Base-by-base conservation (phyloP, 768 basidiomycete genomes). In the Pisolithus sp. region DNA sequence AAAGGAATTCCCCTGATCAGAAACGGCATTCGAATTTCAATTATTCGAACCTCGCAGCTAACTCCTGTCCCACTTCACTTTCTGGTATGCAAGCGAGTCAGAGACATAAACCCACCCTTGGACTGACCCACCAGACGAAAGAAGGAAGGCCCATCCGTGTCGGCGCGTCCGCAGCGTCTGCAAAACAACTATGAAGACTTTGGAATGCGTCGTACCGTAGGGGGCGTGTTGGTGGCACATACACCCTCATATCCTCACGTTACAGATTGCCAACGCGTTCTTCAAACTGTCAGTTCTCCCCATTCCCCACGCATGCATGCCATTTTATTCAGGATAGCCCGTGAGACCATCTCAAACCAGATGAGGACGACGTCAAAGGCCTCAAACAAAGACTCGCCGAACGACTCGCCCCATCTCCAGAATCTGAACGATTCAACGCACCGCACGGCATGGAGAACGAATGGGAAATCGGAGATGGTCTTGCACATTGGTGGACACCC, bases 401-500 rank as follows among this genome's bases (percentile, higher is more conserved):
- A 20, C 86, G 93, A 7, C 83, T 99, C 7, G 91, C 89, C 0
- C 89, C 92, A 0, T 83, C 86, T 0, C 72, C 76, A 10, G 81
- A 83, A 50, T 86, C 78, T 69, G 69, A 72, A n/a, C 87, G 89
- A 51, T 89, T 88, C 64, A 83, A 87, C 68, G 76, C 80, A 26
- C 78, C 81, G 0, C 86, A 90, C 54, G 86, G 84, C 0, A 79
- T 85, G n/a, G 86, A 85, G 61, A 89, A 88, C 48, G 91, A 93
- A 41, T 99, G 96, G 96, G 89, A 94, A 68, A 92, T 97, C 37
- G 89, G 89, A 1, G 94, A 98, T 59, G 93, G 92, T 59, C 76
- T 98, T n/a, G 91, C 92, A 0, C 93, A 94, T 65, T 99, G 95
- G 94, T 99, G 90, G 89, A 73, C 95, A 46, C 95, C 95, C 0